Conservation (phyloP, 345 rosid genomes). For the Leavenworthia alabamica region DNA sequence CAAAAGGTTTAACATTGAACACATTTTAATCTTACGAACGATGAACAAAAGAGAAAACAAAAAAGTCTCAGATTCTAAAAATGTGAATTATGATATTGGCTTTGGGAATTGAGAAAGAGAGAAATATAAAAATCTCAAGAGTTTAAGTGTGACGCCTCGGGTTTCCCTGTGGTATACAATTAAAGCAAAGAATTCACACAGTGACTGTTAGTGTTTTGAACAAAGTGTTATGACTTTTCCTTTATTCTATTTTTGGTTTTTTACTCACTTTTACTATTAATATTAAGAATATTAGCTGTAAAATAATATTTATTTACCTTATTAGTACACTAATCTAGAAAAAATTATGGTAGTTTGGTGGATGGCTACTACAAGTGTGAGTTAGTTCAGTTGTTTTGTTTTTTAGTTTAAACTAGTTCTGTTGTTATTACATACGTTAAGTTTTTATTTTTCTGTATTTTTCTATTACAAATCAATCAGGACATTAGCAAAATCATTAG, state of each 20-base stretch:
- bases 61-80: too few species aligned
- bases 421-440: too few species aligned
- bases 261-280: neutral
- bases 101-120: constrained; percentile 20
- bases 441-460: too few species aligned
- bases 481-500: too few species aligned
- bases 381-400: too few species aligned
- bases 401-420: too few species aligned
- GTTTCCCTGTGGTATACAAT: constrained; percentile 6
- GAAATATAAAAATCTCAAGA: constrained; percentile 6
- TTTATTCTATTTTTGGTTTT: constrained; percentile 22
- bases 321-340: neutral
- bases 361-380: too few species aligned
- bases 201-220: too few species aligned
- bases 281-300: constrained; percentile 10
- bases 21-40: constrained; percentile 6
- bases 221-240: too few species aligned
- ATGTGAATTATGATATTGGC: constrained; percentile 9
- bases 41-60: constrained; percentile 1
- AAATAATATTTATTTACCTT: neutral
- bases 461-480: too few species aligned
- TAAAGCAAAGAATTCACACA: constrained; percentile 7
- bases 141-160: constrained; percentile 21
- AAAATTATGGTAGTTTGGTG: too few species aligned
- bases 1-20: constrained; percentile 8